Percentiles rank a stretch among this genome's conserved stretches.
phyloP scores from a whole-genome alignment of 139 green algal genomes.

The Coelastrella sp. region DNA sequence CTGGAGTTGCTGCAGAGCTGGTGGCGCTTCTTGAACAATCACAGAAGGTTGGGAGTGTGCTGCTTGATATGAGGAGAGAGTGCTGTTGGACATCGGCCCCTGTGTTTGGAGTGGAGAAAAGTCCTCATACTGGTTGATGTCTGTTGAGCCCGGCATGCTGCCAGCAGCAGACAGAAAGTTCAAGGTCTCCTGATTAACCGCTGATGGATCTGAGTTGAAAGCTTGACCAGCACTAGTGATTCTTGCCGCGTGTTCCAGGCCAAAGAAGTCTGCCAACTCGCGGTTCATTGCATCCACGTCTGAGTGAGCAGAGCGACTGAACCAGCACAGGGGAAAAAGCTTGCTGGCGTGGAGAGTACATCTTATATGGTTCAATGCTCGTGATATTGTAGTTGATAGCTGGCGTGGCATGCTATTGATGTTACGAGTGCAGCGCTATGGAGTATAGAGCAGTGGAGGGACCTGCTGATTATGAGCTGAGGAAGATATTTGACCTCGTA shows the following conservation, averaged over 20 bases:
- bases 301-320: not conserved
- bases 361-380: not conserved
- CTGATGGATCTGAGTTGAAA: not conserved
- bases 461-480: no score
- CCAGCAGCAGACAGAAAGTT: no score
- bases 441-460: no score
- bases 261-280: slow-evolving; percentile 53
- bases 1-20: slow-evolving; percentile 9
- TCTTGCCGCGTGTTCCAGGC: not conserved
- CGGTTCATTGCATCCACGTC: slow-evolving; percentile 22
- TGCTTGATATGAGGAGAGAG: not conserved
- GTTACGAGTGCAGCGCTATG: no score
- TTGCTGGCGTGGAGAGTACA: slow-evolving; percentile 18
- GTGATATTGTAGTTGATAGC: not conserved
- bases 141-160: no score
- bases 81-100: not conserved
- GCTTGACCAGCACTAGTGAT: not conserved
- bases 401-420: not conserved
- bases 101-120: not conserved
- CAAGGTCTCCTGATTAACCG: not conserved
- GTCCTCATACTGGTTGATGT: no score
- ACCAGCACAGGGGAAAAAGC: not conserved
- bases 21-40: not conserved
- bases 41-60: not conserved
- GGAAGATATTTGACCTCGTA: no score